Evolutionary conservation across 352 stramenopile genomes (phyloP), one percentile per base, ranked within the genome.

Genomic region (Phytophthora rubi): DNA sequence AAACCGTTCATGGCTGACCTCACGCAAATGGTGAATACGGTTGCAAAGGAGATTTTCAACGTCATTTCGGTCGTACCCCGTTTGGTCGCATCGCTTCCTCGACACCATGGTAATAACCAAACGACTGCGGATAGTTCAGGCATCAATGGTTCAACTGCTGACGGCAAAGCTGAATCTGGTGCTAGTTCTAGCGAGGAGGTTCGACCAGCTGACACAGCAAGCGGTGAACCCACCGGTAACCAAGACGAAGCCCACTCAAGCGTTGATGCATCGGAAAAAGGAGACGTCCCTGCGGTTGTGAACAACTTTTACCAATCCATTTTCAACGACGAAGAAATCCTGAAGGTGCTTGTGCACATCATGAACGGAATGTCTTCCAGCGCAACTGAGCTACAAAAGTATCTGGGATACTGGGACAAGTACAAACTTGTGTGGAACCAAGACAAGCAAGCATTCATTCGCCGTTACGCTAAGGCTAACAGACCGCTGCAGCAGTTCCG

Each of bases 351-450:
- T 6, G 93, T 98, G 1, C 89, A 98, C 55, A 98, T 99, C 59
- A 98, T 98, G 93, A 98, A 98, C 70, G 95, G 95, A 10, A 98
- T 99, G 92, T 95, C 86, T 2, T 94, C 91, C 0, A 98, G 88
- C 60, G 91, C 92, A 3, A 98, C 93, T 5, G 91, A 98, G 63
- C 70, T 99, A 6, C 92, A 98, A 70, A 98, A 98, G 70, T 98
- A 99, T 65, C 76, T 98, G 16, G 92, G 91, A 15, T 98, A 98
- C 70, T 98, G 94, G 94, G 92, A 98, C 68, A 98, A 98, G 77
- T 98, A 97, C 80, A 97, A 95, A 45, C 68, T 96, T 16, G 71
- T 98, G 0, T 98, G 93, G 93, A 97, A 98, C 53, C 95, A 98
- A 74, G 92, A 98, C 76, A 98, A 98, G 65, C 93, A 98, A 64